phyloP scores from a whole-genome alignment of 192 early-diverging fungal species.

The Spizellomyces sp. region DNA sequence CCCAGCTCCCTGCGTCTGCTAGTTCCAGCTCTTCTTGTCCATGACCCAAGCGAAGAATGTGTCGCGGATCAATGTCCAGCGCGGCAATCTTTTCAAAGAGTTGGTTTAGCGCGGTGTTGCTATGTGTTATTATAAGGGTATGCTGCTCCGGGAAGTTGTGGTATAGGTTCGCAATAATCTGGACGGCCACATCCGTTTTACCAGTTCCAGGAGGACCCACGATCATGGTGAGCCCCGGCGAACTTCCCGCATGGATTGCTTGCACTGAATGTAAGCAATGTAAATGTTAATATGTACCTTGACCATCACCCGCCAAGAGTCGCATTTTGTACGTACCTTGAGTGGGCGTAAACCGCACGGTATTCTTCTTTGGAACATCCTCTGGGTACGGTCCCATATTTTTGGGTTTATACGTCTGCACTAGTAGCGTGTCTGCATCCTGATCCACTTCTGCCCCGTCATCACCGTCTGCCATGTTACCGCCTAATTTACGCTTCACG shows the following conservation, averaged over 20 bases:
- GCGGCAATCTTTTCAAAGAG: conserved; percentile 95
- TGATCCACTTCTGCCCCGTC: conserved; percentile 21
- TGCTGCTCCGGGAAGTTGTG: conserved; percentile 88
- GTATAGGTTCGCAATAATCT: conserved; percentile 94
- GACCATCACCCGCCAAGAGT: too few relatives aligned
- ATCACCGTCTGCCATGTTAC: conserved; percentile 38
- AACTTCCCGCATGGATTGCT: conserved; percentile 84
- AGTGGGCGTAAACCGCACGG: conserved; percentile 80
- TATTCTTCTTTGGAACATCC: conserved; percentile 68
- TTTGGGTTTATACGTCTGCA: conserved; percentile 62
- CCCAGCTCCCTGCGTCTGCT: conserved; percentile 68
- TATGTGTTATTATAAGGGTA: conserved; percentile 91
- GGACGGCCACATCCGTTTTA: conserved; percentile 97
- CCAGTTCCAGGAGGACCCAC: conserved; percentile 99
- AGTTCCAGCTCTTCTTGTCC: conserved; percentile 89
- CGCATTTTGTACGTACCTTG: conserved; percentile 43
- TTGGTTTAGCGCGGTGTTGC: conserved; percentile 98
- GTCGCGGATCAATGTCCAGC: conserved; percentile 90
- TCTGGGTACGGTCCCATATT: conserved; percentile 79
- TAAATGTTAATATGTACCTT: background rate
- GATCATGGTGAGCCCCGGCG: conserved; percentile 86
- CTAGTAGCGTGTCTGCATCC: conserved; percentile 53
- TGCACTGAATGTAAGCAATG: conserved; percentile 46
- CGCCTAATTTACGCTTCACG: conserved; percentile 51
- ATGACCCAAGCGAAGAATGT: conserved; percentile 93